Evolutionary conservation across 768 basidiomycete species (phyloP), one percentile per base, ranked within the genome.

Genomic region (Mycena crocata): DNA sequence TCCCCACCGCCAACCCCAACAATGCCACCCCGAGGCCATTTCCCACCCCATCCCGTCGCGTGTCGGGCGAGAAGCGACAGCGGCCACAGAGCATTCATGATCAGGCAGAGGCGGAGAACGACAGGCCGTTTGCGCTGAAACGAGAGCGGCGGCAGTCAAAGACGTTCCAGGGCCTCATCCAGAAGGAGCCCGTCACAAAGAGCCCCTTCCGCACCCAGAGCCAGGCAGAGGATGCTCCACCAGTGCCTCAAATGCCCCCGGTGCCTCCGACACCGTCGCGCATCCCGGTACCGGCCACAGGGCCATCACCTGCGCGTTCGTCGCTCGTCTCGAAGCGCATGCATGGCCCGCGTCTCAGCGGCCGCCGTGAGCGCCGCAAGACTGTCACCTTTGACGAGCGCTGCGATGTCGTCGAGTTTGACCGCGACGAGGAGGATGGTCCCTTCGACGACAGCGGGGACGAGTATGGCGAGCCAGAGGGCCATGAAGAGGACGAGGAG

Each of bases 401-500:
- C 14, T 93, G 91, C 69, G 93, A 95, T 66, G 93, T 96, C 14
- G 77, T 94, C 32, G 93, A 94, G 73, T 94, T 93, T 74, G 90
- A 93, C 62, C 80, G 84, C 23, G 91, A 87, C 15, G 86, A 92
- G 55, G 83, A 82, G 51, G 69, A 68, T 23, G 66, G 51, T 12
- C 21, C 50, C 17, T 49, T 30, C 0, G 65, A 64, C 10, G 69
- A 75, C n/a, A 76, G 73, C 12, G 79, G 73, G 23, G 77, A 74
- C 45, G 66, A 77, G 32, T 73, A 71, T 21, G 69, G 73, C 39
- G 80, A 86, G 59, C 79, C 26, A 19, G 76, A 74, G 40, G 66
- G 74, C 46, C 71, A 70, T 21, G 69, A 86, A n/a, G 78, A 72
- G 14, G 72, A 77, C 42, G 75, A 75, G 39, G 80, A 84, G 24